Base-by-base conservation (phyloP, 148 eudicot species). In the Polygonum maritimum region DNA sequence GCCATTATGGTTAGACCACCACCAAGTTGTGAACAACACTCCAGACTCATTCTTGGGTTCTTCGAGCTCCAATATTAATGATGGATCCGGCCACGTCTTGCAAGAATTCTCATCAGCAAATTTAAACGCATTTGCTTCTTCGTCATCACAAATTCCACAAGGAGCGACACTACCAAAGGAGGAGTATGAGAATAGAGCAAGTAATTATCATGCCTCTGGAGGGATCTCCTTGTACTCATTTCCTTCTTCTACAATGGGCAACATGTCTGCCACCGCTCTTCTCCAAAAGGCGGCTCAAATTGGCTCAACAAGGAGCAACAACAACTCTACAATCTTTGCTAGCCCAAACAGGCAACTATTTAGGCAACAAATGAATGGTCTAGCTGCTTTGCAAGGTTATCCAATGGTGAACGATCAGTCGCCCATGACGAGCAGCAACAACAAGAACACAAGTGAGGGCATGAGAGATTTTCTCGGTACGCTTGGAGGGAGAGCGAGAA, bases 191-290 rank as follows among this genome's bases (percentile, higher is more conserved):
- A 31, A 55, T 44, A n/a, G 16, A 2, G 31, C 31, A 6, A 62
- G 13, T 12, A 13, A 39, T 2, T 26, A 62, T 62, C 38, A 62
- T 10, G 10, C 69, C 22, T 16, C 69, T 15, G 69, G 22, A 2
- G 3, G 31, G 39, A 26, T 62, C 39, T 62, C 69, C 38, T 33
- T 62, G 38, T 62, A 31, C 69, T 62, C 69, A 33, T 2, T 31
- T 38, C 69, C 69, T 62, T 62, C 69, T 0, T 26, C 69, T 26
- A 31, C 69, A 5, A 62, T 14, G 38, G 69, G 69, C 9, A 80
- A 78, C 45, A 87, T 87, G 88, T 87, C 90, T 0, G 88, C 90
- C 2, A 87, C 90, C 2, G 85, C 85, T 5, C 65, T 86, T 69
- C 74, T 83, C 8, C 89, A 86, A 36, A 84, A 80, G 71, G 89